These are phyloP conservation scores for Mycena sp. DNA, from an alignment of 1,284 basidiomycete species.

Conservation along the genomic window DNA sequence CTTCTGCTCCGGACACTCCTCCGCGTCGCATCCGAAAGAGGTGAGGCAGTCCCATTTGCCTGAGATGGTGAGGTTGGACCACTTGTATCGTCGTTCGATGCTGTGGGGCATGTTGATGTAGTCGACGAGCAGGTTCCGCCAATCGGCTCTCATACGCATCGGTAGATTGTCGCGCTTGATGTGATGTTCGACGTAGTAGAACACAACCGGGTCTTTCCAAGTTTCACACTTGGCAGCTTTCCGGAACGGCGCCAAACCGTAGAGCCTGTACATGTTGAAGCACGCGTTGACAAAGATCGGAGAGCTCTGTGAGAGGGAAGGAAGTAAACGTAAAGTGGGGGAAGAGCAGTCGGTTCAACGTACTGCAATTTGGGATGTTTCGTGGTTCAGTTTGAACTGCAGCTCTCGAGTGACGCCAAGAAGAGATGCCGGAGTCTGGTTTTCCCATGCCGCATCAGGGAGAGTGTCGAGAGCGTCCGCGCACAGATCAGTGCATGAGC, in stretches of 20 bases:
- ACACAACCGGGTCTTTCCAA: constrained; percentile 29
- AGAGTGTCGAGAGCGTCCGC: constrained; percentile 33
- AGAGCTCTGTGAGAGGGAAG: constrained; percentile 18
- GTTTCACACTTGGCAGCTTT: constrained; percentile 26
- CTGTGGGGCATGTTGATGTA: constrained; percentile 34
- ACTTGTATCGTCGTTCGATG: constrained; percentile 31
- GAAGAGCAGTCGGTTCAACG: neutral
- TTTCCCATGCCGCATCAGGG: no score
- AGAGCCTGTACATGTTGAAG: no score
- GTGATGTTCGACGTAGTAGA: constrained; percentile 39
- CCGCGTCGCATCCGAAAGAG: constrained; percentile 34
- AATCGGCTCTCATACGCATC: constrained; percentile 29
- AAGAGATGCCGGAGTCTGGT: constrained; percentile 37
- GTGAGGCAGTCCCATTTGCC: constrained; percentile 38
- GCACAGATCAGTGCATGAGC: constrained; percentile 32
- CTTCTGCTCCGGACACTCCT: constrained; percentile 32
- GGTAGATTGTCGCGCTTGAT: constrained; percentile 29
- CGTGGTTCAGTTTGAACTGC: constrained; percentile 31
- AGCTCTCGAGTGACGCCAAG: constrained; percentile 32
- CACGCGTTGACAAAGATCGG: no score
- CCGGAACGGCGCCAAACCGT: constrained; percentile 39
- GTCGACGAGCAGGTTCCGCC: constrained; percentile 31
- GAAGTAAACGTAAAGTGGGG: neutral
- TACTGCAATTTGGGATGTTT: constrained; percentile 31
- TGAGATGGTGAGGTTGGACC: constrained; percentile 34